Evolutionary conservation across 257 asterid species (phyloP).

Genomic region (Nicotiana noctiflora): DNA sequence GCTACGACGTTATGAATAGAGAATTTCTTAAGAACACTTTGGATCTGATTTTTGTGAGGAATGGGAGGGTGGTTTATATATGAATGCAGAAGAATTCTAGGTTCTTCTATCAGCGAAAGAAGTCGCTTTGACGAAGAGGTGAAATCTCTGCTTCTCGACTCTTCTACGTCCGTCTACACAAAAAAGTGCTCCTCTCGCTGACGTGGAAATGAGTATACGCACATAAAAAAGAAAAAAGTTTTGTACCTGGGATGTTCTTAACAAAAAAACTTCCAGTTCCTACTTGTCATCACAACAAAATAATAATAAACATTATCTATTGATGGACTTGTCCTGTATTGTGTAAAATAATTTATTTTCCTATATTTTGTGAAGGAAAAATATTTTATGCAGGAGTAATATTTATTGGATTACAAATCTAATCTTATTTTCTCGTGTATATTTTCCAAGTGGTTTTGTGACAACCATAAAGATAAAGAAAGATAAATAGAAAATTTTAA

Average conservation of each 20-base stretch:
- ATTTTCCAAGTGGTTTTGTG: too few relatives aligned
- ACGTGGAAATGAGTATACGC: background rate
- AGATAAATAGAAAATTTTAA: too few relatives aligned
- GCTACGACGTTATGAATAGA: background rate
- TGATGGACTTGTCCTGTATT: too few relatives aligned
- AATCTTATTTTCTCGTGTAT: too few relatives aligned
- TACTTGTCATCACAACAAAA: too few relatives aligned
- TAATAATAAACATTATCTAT: too few relatives aligned
- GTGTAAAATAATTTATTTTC: too few relatives aligned
- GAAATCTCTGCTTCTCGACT: conserved; percentile 16
- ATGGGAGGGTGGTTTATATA: conserved; percentile 10
- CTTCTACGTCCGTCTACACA: conserved; percentile 33
- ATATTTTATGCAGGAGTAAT: too few relatives aligned
- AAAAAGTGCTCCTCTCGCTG: background rate
- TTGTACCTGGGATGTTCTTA: background rate
- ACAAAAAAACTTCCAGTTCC: too few relatives aligned
- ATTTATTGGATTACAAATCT: too few relatives aligned
- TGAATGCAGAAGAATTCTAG: conserved; percentile 29
- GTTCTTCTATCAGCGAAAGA: conserved; percentile 28
- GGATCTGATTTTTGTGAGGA: background rate
- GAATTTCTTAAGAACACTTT: background rate
- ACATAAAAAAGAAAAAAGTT: background rate
- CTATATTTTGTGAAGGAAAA: too few relatives aligned
- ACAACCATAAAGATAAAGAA: too few relatives aligned
- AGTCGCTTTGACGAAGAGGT: background rate